Percentiles rank a stretch among this genome's conserved stretches.
Evolutionary conservation across 352 stramenopile genomes (phyloP).

Genomic region (Phytopythium oedochilum): DNA sequence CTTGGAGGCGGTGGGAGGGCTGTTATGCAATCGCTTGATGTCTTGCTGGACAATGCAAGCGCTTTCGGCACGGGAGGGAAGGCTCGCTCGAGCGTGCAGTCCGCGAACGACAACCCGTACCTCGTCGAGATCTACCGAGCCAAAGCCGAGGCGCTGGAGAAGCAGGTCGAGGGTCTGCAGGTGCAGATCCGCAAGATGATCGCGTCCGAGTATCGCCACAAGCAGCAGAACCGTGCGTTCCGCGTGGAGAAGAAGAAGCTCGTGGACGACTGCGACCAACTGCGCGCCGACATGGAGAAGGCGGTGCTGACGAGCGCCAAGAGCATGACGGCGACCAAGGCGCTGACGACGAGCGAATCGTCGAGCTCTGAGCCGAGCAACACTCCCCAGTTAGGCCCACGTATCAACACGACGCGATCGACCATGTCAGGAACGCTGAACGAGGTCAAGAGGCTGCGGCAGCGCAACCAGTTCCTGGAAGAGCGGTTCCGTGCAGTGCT

Average conservation of each 20-base stretch:
- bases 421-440: conserved; percentile 8
- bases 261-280: conserved; percentile 34
- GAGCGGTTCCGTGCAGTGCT: conserved; percentile 42
- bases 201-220: conserved; percentile 66
- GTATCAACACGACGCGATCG: not conserved
- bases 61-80: not conserved
- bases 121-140: conserved; percentile 54
- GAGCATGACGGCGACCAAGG: conserved; percentile 17
- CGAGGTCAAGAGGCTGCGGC: conserved; percentile 46
- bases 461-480: conserved; percentile 59
- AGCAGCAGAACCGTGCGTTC: conserved; percentile 60
- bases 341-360: not conserved
- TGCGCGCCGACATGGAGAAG: conserved; percentile 44
- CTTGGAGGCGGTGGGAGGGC: not conserved
- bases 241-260: conserved; percentile 42
- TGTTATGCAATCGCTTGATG: not conserved
- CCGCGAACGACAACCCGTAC: conserved; percentile 49
- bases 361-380: not conserved
- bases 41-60: not conserved
- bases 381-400: too few relatives aligned
- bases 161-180: conserved; percentile 53
- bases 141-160: conserved; percentile 46
- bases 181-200: conserved; percentile 80
- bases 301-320: conserved; percentile 29
- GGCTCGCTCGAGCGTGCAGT: not conserved